Base-by-base conservation (phyloP, 352 stramenopile species). In the Phytophthora hybrid region DNA sequence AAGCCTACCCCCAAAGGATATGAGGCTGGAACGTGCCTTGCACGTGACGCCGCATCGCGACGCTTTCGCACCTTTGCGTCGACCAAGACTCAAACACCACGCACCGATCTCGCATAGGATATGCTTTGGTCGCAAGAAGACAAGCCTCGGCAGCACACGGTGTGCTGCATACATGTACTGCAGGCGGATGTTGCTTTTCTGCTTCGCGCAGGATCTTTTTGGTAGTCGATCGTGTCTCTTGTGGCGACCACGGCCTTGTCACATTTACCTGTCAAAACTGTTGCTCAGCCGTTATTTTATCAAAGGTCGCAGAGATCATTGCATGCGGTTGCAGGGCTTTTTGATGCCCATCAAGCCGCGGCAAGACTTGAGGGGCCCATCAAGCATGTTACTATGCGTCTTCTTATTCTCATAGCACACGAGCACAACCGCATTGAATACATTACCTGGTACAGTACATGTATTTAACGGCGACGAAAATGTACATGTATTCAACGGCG, bases 171-270 rank as follows among this genome's bases (percentile, higher is more conserved):
- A 26, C 23, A 26, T 26, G 23, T 26, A 26, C 23, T 26, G 23
- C 2, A 26, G 23, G 23, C n/a, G 16, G 32, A 59, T 18, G n/a
- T 49, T 71, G 29, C 9, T 66, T 71, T 71, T 71, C 65, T 71
- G 65, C 56, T 71, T 71, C 52, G 64, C 60, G 61, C 61, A 68
- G 49, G 51, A 62, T 60, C 34, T 49, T 59, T 60, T 71, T 64
- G 29, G 41, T 66, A 61, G 65, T 71, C 56, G 64, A 59, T 44
- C 64, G 55, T 71, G 55, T 71, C 64, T 71, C 65, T 71, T 66
- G 65, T 65, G 63, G 14, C 63, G 19, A 59, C 53, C 53, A 6
- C 9, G 31, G 63, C 26, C 63, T n/a, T 71, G 63, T 59, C 54
- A 71, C 63, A 64, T 64, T 49, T 54, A 37, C 49, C 16, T n/a